Percentiles rank a stretch among this genome's conserved stretches.
Evolutionary conservation across 148 eudicot genomes (phyloP).

Genomic region (Rhododendron mucronatum): DNA sequence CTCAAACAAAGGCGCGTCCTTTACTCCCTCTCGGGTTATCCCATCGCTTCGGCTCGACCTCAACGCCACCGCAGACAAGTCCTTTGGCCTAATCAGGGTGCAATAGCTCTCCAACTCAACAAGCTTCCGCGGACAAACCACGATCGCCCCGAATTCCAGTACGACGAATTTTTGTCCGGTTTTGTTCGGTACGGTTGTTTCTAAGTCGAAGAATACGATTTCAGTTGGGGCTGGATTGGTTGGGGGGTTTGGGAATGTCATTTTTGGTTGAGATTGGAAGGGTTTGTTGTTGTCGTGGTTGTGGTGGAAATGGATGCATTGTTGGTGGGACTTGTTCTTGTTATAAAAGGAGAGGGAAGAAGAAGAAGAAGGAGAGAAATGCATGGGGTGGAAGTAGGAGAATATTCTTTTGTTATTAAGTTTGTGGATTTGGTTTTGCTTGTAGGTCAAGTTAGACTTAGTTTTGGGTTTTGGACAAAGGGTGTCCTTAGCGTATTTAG

Average conservation of each 20-base stretch:
- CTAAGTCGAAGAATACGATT: conserved; percentile 86
- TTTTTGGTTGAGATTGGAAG: not conserved
- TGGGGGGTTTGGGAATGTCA: conserved; percentile 24
- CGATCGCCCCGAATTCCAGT: conserved; percentile 81
- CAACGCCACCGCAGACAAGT: conserved; percentile 55
- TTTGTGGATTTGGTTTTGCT: conserved; percentile 42
- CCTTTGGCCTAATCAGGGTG: conserved; percentile 70
- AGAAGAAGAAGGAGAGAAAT: not conserved
- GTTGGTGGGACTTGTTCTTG: not conserved
- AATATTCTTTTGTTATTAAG: conserved; percentile 33
- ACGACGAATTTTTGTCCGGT: conserved; percentile 53
- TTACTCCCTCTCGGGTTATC: conserved; percentile 51
- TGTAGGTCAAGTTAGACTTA: conserved; percentile 56
- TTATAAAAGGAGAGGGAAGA: not conserved
- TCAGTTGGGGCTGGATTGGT: conserved; percentile 22
- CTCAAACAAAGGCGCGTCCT: conserved; percentile 57
- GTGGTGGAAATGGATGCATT: not conserved
- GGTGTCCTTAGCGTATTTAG: conserved; percentile 27
- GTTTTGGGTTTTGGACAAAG: conserved; percentile 39
- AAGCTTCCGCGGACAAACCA: conserved; percentile 70
- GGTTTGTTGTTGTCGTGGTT: not conserved
- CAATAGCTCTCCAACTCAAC: conserved; percentile 71
- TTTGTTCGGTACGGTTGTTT: conserved; percentile 68
- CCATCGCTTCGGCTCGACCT: conserved; percentile 56
- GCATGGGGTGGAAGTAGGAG: conserved; percentile 12